Conservation (phyloP, 1,139 yeast species). For the Martiniozyma asiatica region DNA sequence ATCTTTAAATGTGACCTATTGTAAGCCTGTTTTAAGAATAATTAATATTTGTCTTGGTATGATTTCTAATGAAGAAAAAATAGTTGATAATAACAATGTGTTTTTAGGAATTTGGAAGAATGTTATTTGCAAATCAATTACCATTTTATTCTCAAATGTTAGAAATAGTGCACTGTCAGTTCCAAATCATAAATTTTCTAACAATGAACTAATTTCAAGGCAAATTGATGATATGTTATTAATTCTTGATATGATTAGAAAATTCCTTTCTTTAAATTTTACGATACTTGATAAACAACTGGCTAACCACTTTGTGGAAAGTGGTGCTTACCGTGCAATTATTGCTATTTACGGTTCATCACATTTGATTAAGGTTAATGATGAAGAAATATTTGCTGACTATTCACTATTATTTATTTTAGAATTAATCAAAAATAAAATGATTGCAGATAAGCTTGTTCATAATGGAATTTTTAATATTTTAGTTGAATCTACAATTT, state of each 20-base stretch:
- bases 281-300: slow-evolving; percentile 38
- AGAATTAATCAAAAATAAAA: slow-evolving; percentile 52
- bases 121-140: slow-evolving; percentile 49
- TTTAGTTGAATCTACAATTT: slow-evolving; percentile 63
- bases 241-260: slow-evolving; percentile 50
- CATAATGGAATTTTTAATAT: slow-evolving; percentile 57
- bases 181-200: slow-evolving; percentile 24
- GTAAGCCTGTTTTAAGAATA: slow-evolving; percentile 51
- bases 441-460: slow-evolving; percentile 56
- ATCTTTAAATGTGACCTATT: slow-evolving; percentile 28
- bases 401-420: slow-evolving; percentile 56
- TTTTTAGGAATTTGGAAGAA: slow-evolving; percentile 45
- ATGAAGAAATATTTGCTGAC: slow-evolving; percentile 59
- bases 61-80: slow-evolving; percentile 31
- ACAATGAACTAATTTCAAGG: slow-evolving; percentile 14
- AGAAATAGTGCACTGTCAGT: slow-evolving; percentile 41
- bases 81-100: slow-evolving; percentile 38
- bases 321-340: slow-evolving; percentile 52
- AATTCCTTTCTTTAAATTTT: slow-evolving; percentile 41
- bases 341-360: slow-evolving; percentile 59
- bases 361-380: slow-evolving; percentile 46
- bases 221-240: slow-evolving; percentile 53
- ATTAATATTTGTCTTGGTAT: slow-evolving; percentile 37
- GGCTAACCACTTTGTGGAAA: slow-evolving; percentile 41
- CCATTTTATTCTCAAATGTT: slow-evolving; percentile 41